Conservation (phyloP, 2,329 filamentous ascomycete species). For the Sphaceloma murrayae region DNA sequence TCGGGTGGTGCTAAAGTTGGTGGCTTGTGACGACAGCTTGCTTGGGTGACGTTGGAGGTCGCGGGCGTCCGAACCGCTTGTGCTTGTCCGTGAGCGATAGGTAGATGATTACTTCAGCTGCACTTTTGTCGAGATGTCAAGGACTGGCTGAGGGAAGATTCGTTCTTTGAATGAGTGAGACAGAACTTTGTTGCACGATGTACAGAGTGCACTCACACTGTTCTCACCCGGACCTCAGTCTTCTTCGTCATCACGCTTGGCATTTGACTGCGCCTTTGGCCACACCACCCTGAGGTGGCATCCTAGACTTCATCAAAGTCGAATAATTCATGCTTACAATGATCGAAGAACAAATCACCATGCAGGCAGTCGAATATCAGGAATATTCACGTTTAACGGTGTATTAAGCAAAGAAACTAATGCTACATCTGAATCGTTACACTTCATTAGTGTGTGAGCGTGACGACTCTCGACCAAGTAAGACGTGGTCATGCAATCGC, state of each 20-base stretch:
- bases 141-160: background rate
- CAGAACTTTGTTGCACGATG: no score
- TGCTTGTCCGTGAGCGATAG: background rate
- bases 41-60: background rate
- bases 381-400: background rate
- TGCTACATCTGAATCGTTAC: slow-evolving; percentile 17
- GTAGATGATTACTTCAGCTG: background rate
- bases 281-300: slow-evolving; percentile 3
- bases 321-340: background rate
- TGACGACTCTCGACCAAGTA: no score
- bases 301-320: background rate
- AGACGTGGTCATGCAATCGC: slow-evolving; percentile 12
- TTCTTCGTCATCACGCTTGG: slow-evolving; percentile 18
- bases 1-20: slow-evolving; percentile 10
- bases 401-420: slow-evolving; percentile 16
- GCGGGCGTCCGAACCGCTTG: slow-evolving; percentile 11
- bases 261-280: slow-evolving; percentile 7
- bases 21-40: slow-evolving; percentile 14
- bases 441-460: no score
- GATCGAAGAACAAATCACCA: background rate
- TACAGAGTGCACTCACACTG: no score
- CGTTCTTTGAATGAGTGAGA: no score
- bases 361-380: no score
- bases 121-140: background rate
- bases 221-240: background rate